Base-by-base conservation (phyloP, 1,139 yeast species). In the Taphrina communis region DNA sequence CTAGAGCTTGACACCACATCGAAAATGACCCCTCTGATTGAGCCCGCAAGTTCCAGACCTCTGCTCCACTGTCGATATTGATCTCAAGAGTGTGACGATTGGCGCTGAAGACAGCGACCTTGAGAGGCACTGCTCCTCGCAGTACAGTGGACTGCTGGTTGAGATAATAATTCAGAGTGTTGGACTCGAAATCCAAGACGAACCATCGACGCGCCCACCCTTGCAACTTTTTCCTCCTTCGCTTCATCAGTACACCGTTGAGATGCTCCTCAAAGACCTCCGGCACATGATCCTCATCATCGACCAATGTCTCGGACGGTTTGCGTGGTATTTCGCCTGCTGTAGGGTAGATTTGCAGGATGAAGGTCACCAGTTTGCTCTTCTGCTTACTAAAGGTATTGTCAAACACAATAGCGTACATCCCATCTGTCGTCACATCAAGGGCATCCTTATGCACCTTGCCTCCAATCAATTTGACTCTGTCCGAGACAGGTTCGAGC, bases 31-130 rank as follows among this genome's bases (percentile, higher is more conserved):
- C 81, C 17, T 78, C 78, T 69, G 83, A 86, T 57, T 83, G 79
- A 0, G 97, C 90, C 74, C 89, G 89, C 72, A 94, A 81, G 63
- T 86, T 87, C 99, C 99, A 94, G 17, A 90, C 87, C 77, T 94
- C 99, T 87, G 94, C 88, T 1, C 99, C 99, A 0, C 97, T 91
- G 77, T 94, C 98, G 72, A 94, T 84, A 67, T 89, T 88, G 62
- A 94, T 86, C 74, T 89, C 89, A 66, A 86, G 80, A 38, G 85
- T 85, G 68, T 84, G 84, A 41, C 86, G 82, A 74, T 88, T 88
- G 1, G 96, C 97, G 70, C 95, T 86, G 2, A 94, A 86, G 36
- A 89, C 90, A 9, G 96, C 87, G 61, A 89, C 84, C 67, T 85
- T 86, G 60, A 94, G 86, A 25, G 96, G 96, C 91, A 94, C 92